Conservation (phyloP, 2,329 filamentous ascomycete genomes). For the Setomelanomma holmii region DNA sequence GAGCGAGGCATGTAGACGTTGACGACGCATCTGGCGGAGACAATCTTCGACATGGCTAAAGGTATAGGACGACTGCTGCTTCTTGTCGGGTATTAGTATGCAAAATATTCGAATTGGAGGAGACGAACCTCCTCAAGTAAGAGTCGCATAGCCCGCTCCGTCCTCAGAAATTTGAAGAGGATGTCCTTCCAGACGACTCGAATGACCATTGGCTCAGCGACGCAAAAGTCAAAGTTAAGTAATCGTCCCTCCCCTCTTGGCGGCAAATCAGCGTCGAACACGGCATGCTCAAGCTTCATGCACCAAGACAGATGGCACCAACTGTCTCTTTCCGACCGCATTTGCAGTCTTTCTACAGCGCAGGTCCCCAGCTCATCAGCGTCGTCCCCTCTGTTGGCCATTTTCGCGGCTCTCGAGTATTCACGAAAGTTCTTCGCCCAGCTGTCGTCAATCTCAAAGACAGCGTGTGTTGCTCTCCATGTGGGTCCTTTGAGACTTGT, state of each 20-base stretch:
- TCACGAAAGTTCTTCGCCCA: constrained; percentile 20
- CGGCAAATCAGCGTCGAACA: constrained; percentile 33
- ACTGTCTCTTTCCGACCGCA: constrained; percentile 8
- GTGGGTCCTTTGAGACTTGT: constrained; percentile 1
- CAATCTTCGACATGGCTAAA: constrained; percentile 37
- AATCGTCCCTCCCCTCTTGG: no score
- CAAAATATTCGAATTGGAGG: background rate
- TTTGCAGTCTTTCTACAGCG: constrained; percentile 13
- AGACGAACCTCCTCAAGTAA: constrained; percentile 27
- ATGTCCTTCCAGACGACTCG: constrained; percentile 32
- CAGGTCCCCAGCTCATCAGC: constrained; percentile 5
- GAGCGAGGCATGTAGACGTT: constrained; percentile 23
- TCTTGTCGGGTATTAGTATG: constrained; percentile 11
- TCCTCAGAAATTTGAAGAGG: constrained; percentile 31
- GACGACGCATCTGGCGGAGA: constrained; percentile 35
- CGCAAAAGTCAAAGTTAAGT: no score
- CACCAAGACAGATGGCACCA: constrained; percentile 35
- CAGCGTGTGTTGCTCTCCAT: constrained; percentile 26
- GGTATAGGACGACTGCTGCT: constrained; percentile 20
- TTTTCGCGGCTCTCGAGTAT: background rate
- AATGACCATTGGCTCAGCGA: background rate
- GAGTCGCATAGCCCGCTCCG: constrained; percentile 24
- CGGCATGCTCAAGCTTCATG: constrained; percentile 32
- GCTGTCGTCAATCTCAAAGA: constrained; percentile 30
- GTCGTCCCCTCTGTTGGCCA: constrained; percentile 1